Evolutionary conservation across 2,329 filamentous ascomycete species (phyloP).

Genomic region (Claviceps africana): DNA sequence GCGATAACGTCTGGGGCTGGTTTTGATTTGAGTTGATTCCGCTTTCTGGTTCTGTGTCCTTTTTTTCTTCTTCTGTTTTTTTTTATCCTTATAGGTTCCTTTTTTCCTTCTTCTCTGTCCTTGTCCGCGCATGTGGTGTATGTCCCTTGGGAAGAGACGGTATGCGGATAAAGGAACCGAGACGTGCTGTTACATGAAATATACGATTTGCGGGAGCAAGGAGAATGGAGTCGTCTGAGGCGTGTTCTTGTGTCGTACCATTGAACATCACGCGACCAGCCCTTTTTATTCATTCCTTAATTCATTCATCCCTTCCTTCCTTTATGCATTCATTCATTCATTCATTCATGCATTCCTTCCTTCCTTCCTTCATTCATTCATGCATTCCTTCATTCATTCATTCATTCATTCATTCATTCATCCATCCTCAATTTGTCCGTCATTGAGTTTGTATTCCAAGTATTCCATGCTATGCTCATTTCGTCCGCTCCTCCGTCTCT

Average conservation of each 20-base stretch:
- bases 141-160: neutral
- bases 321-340: too few relatives aligned
- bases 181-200: neutral
- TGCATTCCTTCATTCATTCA: neutral
- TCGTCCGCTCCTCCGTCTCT: neutral
- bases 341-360: neutral
- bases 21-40: conserved; percentile 59
- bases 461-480: too few relatives aligned
- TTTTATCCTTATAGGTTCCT: neutral
- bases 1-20: conserved; percentile 81
- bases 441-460: too few relatives aligned
- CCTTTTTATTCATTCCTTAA: neutral
- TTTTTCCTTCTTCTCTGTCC: neutral
- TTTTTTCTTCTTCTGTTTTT: neutral
- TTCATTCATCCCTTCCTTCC: neutral
- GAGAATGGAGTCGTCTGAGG: neutral
- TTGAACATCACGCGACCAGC: neutral
- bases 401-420: neutral
- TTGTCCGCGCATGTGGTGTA: too few relatives aligned
- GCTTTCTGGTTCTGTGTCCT: neutral
- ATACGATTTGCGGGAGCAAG: neutral
- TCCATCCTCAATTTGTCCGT: too few relatives aligned
- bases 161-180: neutral
- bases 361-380: neutral
- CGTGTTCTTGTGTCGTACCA: neutral